Conservation (phyloP, 371 early-diverging fungal genomes). For the Mortierella sp. region DNA sequence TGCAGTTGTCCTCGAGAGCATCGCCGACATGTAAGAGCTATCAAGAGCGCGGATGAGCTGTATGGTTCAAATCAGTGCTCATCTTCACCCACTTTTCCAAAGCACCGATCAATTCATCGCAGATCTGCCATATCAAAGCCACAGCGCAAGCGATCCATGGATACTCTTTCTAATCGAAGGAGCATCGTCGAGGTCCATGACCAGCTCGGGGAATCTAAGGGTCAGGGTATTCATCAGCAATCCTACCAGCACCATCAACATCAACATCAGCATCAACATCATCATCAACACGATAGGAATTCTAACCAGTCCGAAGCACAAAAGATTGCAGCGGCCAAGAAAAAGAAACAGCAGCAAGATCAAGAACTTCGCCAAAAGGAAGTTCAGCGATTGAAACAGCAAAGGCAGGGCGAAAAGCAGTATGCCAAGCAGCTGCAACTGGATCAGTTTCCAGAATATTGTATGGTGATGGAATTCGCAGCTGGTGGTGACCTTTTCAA, state of each 20-base stretch:
- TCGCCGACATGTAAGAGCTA: conserved; percentile 8
- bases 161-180: conserved; percentile 6
- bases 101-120: conserved; percentile 9
- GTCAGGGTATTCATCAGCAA: neutral
- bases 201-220: neutral
- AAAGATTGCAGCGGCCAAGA: conserved; percentile 9
- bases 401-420: conserved; percentile 21
- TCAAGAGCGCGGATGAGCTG: conserved; percentile 60
- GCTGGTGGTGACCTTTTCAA: conserved; percentile 92
- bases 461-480: conserved; percentile 87
- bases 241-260: neutral
- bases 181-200: neutral
- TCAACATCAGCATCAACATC: too few species aligned
- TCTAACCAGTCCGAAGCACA: conserved; percentile 15
- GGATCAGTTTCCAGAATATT: conserved; percentile 60
- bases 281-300: too few species aligned
- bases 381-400: conserved; percentile 30
- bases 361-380: conserved; percentile 30
- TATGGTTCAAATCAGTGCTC: conserved; percentile 47
- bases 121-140: conserved; percentile 11
- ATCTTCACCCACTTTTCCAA: neutral
- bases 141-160: conserved; percentile 19
- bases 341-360: conserved; percentile 25
- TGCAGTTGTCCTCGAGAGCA: conserved; percentile 25
- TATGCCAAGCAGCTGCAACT: conserved; percentile 24